Conservation (phyloP, 2,329 filamentous ascomycete species). For the Pseudocercospora fuligena region DNA sequence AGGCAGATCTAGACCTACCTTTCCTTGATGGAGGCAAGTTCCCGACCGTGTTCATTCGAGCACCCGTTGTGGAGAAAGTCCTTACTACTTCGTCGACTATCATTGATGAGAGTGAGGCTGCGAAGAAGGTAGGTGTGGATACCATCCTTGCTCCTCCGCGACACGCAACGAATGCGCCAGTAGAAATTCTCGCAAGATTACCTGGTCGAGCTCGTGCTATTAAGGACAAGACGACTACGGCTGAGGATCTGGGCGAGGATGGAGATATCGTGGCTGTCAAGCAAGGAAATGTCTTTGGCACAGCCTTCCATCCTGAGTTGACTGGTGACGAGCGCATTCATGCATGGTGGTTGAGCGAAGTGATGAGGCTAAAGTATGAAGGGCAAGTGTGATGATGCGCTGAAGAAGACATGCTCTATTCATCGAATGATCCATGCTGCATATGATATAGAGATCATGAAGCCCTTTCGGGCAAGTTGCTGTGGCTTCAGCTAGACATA, state of each 20-base stretch:
- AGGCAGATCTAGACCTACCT: conserved; percentile 72
- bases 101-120: conserved; percentile 6
- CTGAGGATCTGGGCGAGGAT: conserved; percentile 54
- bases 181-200: conserved; percentile 64
- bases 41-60: conserved; percentile 87
- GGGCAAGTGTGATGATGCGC: conserved; percentile 5
- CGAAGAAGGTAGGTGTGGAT: conserved; percentile 26
- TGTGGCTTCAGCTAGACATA: not conserved
- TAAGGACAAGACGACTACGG: conserved; percentile 52
- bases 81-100: conserved; percentile 47
- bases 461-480: not conserved
- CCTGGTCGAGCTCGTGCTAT: conserved; percentile 58
- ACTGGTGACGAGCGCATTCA: conserved; percentile 89
- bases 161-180: conserved; percentile 53
- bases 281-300: conserved; percentile 91
- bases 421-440: not conserved
- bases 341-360: conserved; percentile 86
- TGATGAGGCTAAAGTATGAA: conserved; percentile 42
- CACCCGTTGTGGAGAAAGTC: conserved; percentile 87
- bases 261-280: conserved; percentile 86
- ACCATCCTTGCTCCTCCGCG: conserved; percentile 64
- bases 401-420: not conserved
- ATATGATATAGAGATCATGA: not conserved
- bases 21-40: conserved; percentile 64
- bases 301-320: conserved; percentile 93